Percentiles rank a stretch among this genome's conserved stretches.
Evolutionary conservation across 495 filamentous ascomycete genomes (phyloP).

Genomic region (Recurvomyces mirabilis): DNA sequence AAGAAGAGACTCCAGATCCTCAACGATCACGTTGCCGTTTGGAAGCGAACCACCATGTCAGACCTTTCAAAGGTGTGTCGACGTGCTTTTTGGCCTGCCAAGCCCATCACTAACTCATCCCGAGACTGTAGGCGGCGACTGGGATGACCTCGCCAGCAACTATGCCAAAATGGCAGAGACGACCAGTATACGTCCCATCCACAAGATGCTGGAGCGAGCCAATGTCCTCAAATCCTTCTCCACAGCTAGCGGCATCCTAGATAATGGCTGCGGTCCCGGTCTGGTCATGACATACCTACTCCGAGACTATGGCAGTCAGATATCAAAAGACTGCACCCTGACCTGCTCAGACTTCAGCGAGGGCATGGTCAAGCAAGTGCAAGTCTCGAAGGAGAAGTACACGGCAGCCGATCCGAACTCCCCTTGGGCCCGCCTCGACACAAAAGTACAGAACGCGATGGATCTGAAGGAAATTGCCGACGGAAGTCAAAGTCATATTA

Average conservation of each 20-base stretch:
- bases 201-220: conserved; percentile 9
- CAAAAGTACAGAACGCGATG: conserved; percentile 9
- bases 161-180: conserved; percentile 1
- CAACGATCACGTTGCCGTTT: too few relatives aligned
- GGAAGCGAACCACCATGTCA: too few relatives aligned
- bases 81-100: too few relatives aligned
- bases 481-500: conserved; percentile 14
- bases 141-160: conserved; percentile 10
- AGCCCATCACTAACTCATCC: too few relatives aligned
- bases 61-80: too few relatives aligned
- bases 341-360: conserved; percentile 20
- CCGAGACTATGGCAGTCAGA: conserved; percentile 2
- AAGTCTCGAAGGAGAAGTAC: conserved; percentile 3
- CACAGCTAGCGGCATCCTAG: conserved; percentile 12
- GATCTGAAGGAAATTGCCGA: conserved; percentile 8
- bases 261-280: conserved; percentile 19
- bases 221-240: conserved; percentile 13
- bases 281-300: conserved; percentile 13
- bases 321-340: conserved; percentile 7
- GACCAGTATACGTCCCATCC: conserved; percentile 1
- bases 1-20: too few relatives aligned
- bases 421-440: conserved; percentile 9
- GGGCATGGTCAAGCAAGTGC: conserved; percentile 15
- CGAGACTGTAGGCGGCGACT: conserved; percentile 13
- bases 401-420: conserved; percentile 8